phyloP scores from a whole-genome alignment of 1,139 yeast species.

The Yamadazyma epiphylla region DNA sequence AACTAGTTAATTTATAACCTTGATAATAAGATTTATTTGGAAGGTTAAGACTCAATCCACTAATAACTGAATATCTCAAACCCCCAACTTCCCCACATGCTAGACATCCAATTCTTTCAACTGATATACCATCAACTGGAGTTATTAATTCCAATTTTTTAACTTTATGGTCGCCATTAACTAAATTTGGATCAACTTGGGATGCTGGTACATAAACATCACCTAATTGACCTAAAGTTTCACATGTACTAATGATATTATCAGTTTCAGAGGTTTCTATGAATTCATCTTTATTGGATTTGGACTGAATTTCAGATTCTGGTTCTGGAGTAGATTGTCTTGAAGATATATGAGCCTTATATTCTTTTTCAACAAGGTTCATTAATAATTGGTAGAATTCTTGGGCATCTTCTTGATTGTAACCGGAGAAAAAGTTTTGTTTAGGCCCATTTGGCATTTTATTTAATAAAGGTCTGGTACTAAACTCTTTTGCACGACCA shows the following conservation, averaged over 20 bases:
- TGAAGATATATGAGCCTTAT: conserved; percentile 19
- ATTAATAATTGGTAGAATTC: conserved; percentile 84
- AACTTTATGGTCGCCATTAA: conserved; percentile 34
- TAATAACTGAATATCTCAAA: conserved; percentile 72
- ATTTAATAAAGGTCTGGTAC: conserved; percentile 60
- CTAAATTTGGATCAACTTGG: conserved; percentile 67
- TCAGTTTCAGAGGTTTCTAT: conserved; percentile 20
- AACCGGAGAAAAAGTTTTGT: conserved; percentile 71
- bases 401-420: conserved; percentile 93
- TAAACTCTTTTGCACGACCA: conserved; percentile 54
- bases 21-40: conserved; percentile 33
- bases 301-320: conserved; percentile 11
- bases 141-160: conserved; percentile 62
- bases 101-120: conserved; percentile 84
- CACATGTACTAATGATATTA: conserved; percentile 41
- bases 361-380: conserved; percentile 68
- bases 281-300: conserved; percentile 12
- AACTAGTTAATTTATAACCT: conserved; percentile 47
- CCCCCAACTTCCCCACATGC: conserved; percentile 94
- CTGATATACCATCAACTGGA: conserved; percentile 86
- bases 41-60: conserved; percentile 76
- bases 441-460: conserved; percentile 79
- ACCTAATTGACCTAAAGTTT: conserved; percentile 53
- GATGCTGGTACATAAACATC: conserved; percentile 65
- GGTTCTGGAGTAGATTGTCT: conserved; percentile 17